These are phyloP conservation scores for Coriaria nepalensis DNA, from an alignment of 306 rosid species.

Conservation along the genomic window DNA sequence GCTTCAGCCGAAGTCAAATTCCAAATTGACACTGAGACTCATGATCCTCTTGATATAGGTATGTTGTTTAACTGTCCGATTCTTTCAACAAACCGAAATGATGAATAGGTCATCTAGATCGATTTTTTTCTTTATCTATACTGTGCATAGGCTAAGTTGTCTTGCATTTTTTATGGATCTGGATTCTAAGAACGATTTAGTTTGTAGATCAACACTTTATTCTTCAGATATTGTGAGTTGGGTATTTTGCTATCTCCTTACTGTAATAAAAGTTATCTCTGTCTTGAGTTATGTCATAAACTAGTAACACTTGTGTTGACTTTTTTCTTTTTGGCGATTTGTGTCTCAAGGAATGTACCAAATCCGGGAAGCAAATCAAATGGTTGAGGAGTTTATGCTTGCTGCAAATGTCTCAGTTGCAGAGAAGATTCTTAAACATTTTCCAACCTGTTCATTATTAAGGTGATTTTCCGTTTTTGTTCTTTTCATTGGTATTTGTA, in stretches of 20 bases:
- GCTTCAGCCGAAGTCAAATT: slow-evolving; percentile 99
- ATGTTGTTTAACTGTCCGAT: slow-evolving; percentile 15
- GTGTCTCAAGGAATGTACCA: slow-evolving; percentile 78
- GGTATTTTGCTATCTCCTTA: background rate
- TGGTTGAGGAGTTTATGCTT: slow-evolving; percentile 99
- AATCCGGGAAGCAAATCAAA: slow-evolving; percentile 96
- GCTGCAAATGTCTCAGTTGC: slow-evolving; percentile 96
- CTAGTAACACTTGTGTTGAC: background rate
- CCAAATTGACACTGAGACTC: slow-evolving; percentile 97
- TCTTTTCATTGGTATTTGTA: slow-evolving; percentile 1
- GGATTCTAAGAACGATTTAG: no score
- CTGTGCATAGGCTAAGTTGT: background rate
- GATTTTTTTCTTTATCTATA: no score
- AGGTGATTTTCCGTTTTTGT: slow-evolving; percentile 32
- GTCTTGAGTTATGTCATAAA: no score
- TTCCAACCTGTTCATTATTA: slow-evolving; percentile 61
- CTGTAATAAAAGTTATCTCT: background rate
- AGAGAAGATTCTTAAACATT: slow-evolving; percentile 64
- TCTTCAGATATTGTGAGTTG: background rate
- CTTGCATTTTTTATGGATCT: background rate
- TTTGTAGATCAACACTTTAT: background rate
- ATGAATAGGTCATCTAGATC: no score
- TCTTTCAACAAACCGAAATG: background rate
- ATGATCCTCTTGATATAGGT: slow-evolving; percentile 98
- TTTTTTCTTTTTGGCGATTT: slow-evolving; percentile 8